Evolutionary conservation across 257 asterid genomes (phyloP), one percentile per base, ranked within the genome.

Genomic region (Hygrophila difformis): DNA sequence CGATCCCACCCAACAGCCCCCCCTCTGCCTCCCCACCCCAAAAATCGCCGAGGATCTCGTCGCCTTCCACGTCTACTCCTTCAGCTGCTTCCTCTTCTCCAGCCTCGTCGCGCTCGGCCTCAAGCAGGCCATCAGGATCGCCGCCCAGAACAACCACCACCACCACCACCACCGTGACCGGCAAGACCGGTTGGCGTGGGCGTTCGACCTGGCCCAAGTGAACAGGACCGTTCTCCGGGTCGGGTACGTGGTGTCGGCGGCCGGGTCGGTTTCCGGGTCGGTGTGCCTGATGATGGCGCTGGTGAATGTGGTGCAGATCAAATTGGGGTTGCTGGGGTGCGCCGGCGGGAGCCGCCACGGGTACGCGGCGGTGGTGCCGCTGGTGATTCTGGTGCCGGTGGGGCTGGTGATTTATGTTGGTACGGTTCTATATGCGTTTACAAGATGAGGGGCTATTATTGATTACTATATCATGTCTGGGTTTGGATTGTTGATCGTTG

Each of bases 81-180:
- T 88, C 79, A 68, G 89, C 74, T 81, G 81, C 60, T 88, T 81
- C 66, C 94, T 88, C 18, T 88, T 84, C 74, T 88, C 97, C 49
- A 88, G 95, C 76, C 86, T 84, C 9, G 67, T 73, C 8, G 94
- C 95, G 1, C 29, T 88, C 64, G 83, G 80, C 39, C 75, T 84
- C 17, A 87, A 88, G 67, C 95, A 84, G 74, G 95, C 78, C 34
- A 58, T 66, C 31, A 44, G 93, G 64, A 78, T 38, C 59, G 71
- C 1, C 61, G 68, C 31, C 64, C 65, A 42, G 67, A 63, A 65
- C 45, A 69, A 64, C 39, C 84, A 70, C 48, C 51, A 65, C 41
- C 21, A 55, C n/a, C 20, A 48, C 18, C 18, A 18, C 19, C 19
- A 6, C 44, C 19, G 18, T n/a, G 8, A 39, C 13, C 44, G 11